Evolutionary conservation across 2,329 filamentous ascomycete genomes (phyloP), one percentile per base, ranked within the genome.

Genomic region (Colletotrichum zoysiae): DNA sequence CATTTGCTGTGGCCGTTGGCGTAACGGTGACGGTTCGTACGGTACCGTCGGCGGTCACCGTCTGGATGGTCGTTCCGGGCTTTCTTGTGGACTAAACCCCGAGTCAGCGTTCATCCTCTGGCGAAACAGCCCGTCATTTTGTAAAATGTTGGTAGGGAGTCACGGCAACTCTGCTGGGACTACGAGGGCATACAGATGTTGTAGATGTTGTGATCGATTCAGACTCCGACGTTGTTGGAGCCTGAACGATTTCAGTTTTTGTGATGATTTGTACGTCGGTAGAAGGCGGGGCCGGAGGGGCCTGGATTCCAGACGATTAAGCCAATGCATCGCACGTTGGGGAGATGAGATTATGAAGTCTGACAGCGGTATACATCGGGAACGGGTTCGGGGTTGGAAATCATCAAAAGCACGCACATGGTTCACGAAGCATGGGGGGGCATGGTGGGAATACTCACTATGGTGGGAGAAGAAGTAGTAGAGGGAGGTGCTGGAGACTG

Each of bases 1-100:
- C 70, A 78, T 76, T 44, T 77, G 77, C 38, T 7, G 70, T 62
- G 18, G 75, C 73, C 0, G 85, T 85, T 0, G 88, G 87, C 8
- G 82, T 82, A 20, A 88, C 83, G 1, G 87, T 89, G 3, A 91
- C 84, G 1, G 88, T 91, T 69, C 83, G 84, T 30, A 89, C 80
- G 6, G 81, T 84, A 23, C 88, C 88, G 12, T 83, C 85, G 8
- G 84, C 82, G 0, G 88, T 91, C 12, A 91, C 84, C 0, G 89
- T 91, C 76, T 86, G 81, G 2, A 88, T 76, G 0, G 75, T 71
- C 33, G 70, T 62, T 33, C 38, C 35, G 14, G 70, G 70, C 30
- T 30, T 73, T 42, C 33, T 71, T 23, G 56, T 50, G 16, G 67
- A 66, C 67, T 65, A 20, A 2, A 33, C 38, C 9, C 6, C 12